phyloP scores from a whole-genome alignment of 1,284 basidiomycete genomes.

The Ganoderma resinaceum region DNA sequence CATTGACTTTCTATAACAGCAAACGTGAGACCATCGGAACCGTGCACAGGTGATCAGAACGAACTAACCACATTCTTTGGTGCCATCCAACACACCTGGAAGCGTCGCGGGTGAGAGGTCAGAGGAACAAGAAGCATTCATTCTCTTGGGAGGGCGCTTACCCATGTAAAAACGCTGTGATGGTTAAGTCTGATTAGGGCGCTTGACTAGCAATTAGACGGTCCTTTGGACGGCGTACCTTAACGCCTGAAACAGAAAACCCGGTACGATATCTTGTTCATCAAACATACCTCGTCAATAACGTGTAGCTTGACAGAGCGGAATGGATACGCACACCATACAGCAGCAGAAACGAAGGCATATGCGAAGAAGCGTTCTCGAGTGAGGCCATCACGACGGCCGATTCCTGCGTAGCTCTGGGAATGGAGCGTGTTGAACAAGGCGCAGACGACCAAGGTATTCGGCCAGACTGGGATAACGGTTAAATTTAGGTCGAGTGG shows the following conservation, averaged over 20 bases:
- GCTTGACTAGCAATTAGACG: background rate
- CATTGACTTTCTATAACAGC: constrained; percentile 54
- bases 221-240: constrained; percentile 31
- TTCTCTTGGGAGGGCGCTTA: constrained; percentile 35
- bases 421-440: constrained; percentile 83
- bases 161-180: constrained; percentile 61
- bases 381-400: constrained; percentile 69
- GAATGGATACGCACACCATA: constrained; percentile 57
- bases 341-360: constrained; percentile 60
- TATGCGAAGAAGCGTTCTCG: constrained; percentile 82
- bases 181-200: constrained; percentile 35
- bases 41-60: background rate
- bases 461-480: constrained; percentile 72
- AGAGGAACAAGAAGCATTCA: background rate
- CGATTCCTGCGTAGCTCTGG: constrained; percentile 68
- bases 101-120: background rate
- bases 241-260: constrained; percentile 63
- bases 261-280: constrained; percentile 61
- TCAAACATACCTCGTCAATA: background rate
- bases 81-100: constrained; percentile 70
- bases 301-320: background rate
- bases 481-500: background rate
- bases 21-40: background rate
- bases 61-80: constrained; percentile 65
- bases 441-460: constrained; percentile 83